phyloP scores from a whole-genome alignment of 805 yeast species.

The Candida qinlingensis region DNA sequence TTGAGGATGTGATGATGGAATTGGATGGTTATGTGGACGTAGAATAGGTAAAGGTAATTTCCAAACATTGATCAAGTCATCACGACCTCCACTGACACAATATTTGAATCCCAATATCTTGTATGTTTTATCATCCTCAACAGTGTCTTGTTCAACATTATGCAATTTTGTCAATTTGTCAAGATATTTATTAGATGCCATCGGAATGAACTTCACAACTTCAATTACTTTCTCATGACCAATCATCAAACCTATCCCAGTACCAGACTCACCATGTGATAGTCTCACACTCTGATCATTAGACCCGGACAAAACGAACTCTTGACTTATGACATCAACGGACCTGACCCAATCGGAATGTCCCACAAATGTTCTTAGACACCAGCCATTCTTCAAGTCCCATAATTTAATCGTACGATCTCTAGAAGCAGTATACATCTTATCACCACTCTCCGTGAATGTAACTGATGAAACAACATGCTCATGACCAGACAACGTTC shows the following conservation, averaged over 20 bases:
- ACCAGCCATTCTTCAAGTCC: conserved; percentile 66
- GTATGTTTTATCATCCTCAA: conserved; percentile 23
- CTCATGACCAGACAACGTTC: conserved; percentile 79
- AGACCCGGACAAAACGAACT: conserved; percentile 65
- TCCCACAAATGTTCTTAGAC: conserved; percentile 60
- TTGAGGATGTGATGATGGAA: conserved; percentile 54
- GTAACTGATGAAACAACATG: conserved; percentile 69
- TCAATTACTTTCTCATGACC: conserved; percentile 88
- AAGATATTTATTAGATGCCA: conserved; percentile 38
- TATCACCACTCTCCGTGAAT: conserved; percentile 38
- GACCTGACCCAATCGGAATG: conserved; percentile 89
- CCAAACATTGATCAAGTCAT: conserved; percentile 73
- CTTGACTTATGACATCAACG: conserved; percentile 49
- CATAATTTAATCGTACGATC: conserved; percentile 58
- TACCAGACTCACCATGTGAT: conserved; percentile 60
- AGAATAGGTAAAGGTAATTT: conserved; percentile 60
- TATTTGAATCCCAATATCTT: conserved; percentile 55
- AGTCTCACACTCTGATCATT: conserved; percentile 72
- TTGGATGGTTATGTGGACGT: conserved; percentile 49
- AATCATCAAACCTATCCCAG: conserved; percentile 57
- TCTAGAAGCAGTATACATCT: conserved; percentile 56
- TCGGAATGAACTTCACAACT: conserved; percentile 61
- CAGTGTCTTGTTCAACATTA: conserved; percentile 6
- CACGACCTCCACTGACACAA: conserved; percentile 76
- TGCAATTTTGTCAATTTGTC: conserved; percentile 36